These are phyloP conservation scores for Cytospora chrysosperma DNA, from an alignment of 2,329 filamentous ascomycete genomes.

Conservation along the genomic window DNA sequence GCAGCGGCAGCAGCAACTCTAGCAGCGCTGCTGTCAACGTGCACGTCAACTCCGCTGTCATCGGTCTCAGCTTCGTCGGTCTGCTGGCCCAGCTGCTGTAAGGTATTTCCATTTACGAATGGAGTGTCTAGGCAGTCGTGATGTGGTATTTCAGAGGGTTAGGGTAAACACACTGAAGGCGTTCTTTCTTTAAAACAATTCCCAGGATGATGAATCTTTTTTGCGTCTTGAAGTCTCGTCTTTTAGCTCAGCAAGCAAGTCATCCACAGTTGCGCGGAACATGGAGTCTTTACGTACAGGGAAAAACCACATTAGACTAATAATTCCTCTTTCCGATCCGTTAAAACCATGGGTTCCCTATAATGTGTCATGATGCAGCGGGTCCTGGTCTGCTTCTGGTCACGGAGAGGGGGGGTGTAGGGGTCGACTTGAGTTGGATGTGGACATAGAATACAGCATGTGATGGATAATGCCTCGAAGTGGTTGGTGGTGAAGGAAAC, in stretches of 20 bases:
- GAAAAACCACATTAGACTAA: constrained; percentile 43
- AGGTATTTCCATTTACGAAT: constrained; percentile 27
- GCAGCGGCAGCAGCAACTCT: constrained; percentile 30
- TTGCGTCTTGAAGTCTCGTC: constrained; percentile 23
- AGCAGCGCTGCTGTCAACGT: constrained; percentile 44
- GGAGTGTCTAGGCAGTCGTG: constrained; percentile 19
- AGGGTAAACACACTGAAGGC: constrained; percentile 27
- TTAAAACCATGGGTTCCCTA: constrained; percentile 6
- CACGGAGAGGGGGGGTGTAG: not conserved
- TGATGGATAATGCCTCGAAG: constrained; percentile 13
- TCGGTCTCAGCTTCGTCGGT: constrained; percentile 48
- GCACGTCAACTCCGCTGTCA: constrained; percentile 46
- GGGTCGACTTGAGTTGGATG: constrained; percentile 12
- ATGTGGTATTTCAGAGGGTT: constrained; percentile 24
- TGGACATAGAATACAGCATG: constrained; percentile 1
- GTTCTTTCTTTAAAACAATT: constrained; percentile 26
- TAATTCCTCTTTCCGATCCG: constrained; percentile 35
- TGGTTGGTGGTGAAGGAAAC: not conserved
- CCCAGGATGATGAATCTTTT: constrained; percentile 25
- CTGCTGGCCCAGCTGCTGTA: constrained; percentile 54
- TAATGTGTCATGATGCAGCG: constrained; percentile 14
- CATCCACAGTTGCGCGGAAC: constrained; percentile 24
- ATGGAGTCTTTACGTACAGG: constrained; percentile 37
- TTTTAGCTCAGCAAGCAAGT: constrained; percentile 24
- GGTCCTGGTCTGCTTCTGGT: constrained; percentile 1